Evolutionary conservation across 768 basidiomycete genomes (phyloP).

Genomic region (Collybiopsis confluens): DNA sequence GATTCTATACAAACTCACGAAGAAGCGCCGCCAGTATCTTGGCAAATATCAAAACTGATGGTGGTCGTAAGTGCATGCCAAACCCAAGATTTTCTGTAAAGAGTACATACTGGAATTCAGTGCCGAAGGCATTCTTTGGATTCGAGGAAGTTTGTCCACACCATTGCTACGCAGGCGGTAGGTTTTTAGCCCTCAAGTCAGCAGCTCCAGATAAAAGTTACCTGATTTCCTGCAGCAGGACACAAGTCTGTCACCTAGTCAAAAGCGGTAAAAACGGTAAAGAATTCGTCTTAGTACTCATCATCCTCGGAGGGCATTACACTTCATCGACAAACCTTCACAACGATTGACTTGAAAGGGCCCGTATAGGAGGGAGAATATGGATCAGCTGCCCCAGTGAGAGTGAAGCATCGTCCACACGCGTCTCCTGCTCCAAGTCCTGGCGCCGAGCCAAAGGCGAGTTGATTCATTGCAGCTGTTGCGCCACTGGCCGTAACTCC

Average conservation of each 20-base stretch:
- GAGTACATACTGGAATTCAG: conserved; percentile 44
- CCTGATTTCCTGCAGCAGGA: conserved; percentile 43
- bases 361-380: conserved; percentile 46
- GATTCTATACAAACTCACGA: too few species aligned
- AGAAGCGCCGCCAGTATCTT: conserved; percentile 47
- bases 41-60: conserved; percentile 56
- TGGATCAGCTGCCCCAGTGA: conserved; percentile 50
- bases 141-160: conserved; percentile 46
- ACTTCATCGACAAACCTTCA: conserved; percentile 34
- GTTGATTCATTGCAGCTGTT: conserved; percentile 55
- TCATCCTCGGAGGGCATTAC: background rate
- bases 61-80: too few species aligned
- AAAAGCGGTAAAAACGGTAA: background rate
- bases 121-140: conserved; percentile 37
- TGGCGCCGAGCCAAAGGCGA: conserved; percentile 48
- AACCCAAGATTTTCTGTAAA: too few species aligned
- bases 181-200: background rate
- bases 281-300: background rate
- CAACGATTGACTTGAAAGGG: conserved; percentile 50
- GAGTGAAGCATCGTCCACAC: conserved; percentile 56
- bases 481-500: conserved; percentile 45
- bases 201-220: conserved; percentile 9
- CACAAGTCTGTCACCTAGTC: conserved; percentile 32
- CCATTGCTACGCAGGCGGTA: conserved; percentile 31
- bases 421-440: conserved; percentile 53